Base-by-base conservation (phyloP, 2,329 filamentous ascomycete genomes). In the Massarina eburnea region DNA sequence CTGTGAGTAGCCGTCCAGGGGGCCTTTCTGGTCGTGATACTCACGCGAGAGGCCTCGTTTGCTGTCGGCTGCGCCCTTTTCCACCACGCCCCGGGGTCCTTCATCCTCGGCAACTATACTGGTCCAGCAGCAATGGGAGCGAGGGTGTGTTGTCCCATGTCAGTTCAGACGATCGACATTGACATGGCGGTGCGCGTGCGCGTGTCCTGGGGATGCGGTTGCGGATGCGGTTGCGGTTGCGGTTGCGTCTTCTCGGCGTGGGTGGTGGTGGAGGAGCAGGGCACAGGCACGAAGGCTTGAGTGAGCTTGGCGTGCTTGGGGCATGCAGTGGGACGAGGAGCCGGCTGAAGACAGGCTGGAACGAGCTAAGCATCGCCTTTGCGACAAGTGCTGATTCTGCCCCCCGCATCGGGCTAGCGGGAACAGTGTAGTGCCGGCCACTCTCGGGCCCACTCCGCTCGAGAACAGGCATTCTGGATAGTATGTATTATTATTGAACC, bases 101-200 rank as follows among this genome's bases (percentile, higher is more conserved):
- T 58, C 66, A 69, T 69, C 45, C 48, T 66, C 48, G 62, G 54
- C 45, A 55, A 51, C 52, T 68, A 67, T 63, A 60, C 59, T 59
- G 62, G 43, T 62, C 63, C 65, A 63, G 65, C 55, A 58, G 61
- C 62, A 57, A 56, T 52, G 46, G 47, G 51, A 38, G 52, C 46
- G 45, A 49, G 47, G 51, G 41, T 45, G 46, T 39, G 52, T 43
- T 36, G 45, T 60, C 62, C 59, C 64, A 69, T 69, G 37, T 54
- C 45, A 43, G 37, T 49, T 60, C 55, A 59, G 55, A 53, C 41
- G 48, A 39, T 49, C 43, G 48, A 48, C 27, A 30, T 30, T 30
- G n/a, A n/a, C 55, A 60, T 54, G 54, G 52, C 44, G 33, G 42
- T 15, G 38, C 35, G 46, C 21, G 43, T 39, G 48, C 43, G 21